Evolutionary conservation across 2,329 filamentous ascomycete species (phyloP).

Genomic region (Fusarium cicatricum): DNA sequence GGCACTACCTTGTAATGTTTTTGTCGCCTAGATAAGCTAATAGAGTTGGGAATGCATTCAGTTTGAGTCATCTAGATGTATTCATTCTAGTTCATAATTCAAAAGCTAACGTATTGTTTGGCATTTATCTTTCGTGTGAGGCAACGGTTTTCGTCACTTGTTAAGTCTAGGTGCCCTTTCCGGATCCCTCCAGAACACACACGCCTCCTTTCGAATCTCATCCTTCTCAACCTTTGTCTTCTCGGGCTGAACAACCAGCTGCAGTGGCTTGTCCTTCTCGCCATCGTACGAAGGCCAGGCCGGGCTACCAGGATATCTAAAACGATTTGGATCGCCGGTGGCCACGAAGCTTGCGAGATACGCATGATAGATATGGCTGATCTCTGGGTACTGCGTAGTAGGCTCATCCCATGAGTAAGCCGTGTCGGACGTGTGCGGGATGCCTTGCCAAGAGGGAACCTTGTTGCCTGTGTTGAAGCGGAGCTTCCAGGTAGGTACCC

Average conservation of each 20-base stretch:
- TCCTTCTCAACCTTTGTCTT: constrained; percentile 46
- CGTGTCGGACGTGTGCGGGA: constrained; percentile 50
- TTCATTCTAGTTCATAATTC: too few relatives aligned
- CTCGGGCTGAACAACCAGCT: constrained; percentile 46
- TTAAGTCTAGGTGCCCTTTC: constrained; percentile 47
- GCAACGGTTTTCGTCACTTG: constrained; percentile 37
- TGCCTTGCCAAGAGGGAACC: constrained; percentile 47
- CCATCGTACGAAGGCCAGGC: constrained; percentile 31
- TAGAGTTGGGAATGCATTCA: too few relatives aligned
- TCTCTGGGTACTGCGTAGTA: constrained; percentile 46
- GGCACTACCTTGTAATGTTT: too few relatives aligned
- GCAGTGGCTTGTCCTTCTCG: constrained; percentile 13
- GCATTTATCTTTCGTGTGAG: too few relatives aligned
- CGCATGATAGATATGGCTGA: constrained; percentile 48
- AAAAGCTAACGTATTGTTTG: too few relatives aligned
- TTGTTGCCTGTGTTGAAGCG: constrained; percentile 50
- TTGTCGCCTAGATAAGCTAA: too few relatives aligned
- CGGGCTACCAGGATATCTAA: constrained; percentile 31
- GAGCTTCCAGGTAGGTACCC: constrained; percentile 48
- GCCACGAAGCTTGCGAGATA: constrained; percentile 51
- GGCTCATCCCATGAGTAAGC: constrained; percentile 50
- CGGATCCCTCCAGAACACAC: constrained; percentile 48
- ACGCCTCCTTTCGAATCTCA: constrained; percentile 44
- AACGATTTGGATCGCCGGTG: constrained; percentile 46
- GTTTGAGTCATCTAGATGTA: too few relatives aligned